Evolutionary conservation across 495 filamentous ascomycete genomes (phyloP).

Genomic region (Antarctomyces pellizariae): DNA sequence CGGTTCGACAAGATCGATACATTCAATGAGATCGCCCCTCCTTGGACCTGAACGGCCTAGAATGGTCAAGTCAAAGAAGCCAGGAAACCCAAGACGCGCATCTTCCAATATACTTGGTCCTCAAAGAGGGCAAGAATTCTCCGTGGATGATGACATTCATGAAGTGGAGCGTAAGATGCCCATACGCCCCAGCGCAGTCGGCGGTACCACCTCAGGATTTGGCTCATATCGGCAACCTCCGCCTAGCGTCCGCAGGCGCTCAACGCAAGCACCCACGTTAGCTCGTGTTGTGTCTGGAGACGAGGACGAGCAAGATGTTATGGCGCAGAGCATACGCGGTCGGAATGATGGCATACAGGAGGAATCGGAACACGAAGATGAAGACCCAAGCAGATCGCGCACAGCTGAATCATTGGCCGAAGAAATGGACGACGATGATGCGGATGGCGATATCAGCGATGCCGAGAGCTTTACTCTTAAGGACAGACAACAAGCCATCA

Average conservation of each 20-base stretch:
- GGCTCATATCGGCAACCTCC: no score
- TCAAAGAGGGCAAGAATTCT: constrained; percentile 71
- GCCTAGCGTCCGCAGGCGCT: no score
- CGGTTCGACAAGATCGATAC: constrained; percentile 8
- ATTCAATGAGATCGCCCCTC: constrained; percentile 23
- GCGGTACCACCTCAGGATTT: constrained; percentile 13
- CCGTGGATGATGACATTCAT: constrained; percentile 69
- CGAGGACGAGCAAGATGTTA: constrained; percentile 10
- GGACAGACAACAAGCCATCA: constrained; percentile 93
- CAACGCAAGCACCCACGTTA: no score
- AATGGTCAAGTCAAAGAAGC: constrained; percentile 37
- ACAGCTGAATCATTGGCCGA: constrained; percentile 8
- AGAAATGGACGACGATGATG: constrained; percentile 27
- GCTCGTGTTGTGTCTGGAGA: no score
- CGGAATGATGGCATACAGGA: no score
- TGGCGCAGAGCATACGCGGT: no score
- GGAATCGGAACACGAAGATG: no score
- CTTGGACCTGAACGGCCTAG: constrained; percentile 31
- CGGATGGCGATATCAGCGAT: constrained; percentile 38
- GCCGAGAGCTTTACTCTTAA: constrained; percentile 70
- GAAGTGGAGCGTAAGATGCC: constrained; percentile 47
- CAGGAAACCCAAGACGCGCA: constrained; percentile 40
- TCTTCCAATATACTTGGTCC: constrained; percentile 53
- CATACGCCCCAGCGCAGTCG: constrained; percentile 5
- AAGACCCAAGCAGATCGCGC: no score